A percentile compares a stretch with the other conserved stretches of the same genome.
Evolutionary conservation across 2,329 filamentous ascomycete species (phyloP).

Genomic region (Metarhizium brunneum): DNA sequence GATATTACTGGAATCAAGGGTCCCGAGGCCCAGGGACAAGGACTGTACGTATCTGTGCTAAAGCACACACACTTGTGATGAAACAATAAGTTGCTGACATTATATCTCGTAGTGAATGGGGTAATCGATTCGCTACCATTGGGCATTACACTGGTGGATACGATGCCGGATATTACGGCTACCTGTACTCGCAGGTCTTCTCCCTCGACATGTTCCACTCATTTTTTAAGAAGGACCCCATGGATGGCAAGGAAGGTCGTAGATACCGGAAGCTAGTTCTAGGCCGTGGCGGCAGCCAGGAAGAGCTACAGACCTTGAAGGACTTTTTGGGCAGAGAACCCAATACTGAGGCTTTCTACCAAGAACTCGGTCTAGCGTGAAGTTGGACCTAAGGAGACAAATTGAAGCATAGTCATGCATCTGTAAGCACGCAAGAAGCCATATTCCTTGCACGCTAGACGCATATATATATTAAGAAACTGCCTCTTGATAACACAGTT

Average conservation of each 20-base stretch:
- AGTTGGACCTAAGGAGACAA: neutral
- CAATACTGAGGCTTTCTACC: slow-evolving; percentile 70
- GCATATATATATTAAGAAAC: neutral
- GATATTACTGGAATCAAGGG: slow-evolving; percentile 68
- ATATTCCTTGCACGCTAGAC: neutral
- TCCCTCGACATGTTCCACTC: slow-evolving; percentile 79
- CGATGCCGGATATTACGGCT: slow-evolving; percentile 76
- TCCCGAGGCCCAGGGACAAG: slow-evolving; percentile 54
- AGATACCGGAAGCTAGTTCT: slow-evolving; percentile 71
- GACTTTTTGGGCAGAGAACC: slow-evolving; percentile 72
- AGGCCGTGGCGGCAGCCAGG: slow-evolving; percentile 66
- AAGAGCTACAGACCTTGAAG: slow-evolving; percentile 72
- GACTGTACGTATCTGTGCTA: slow-evolving; percentile 32
- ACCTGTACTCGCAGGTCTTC: slow-evolving; percentile 69
- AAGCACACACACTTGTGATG: neutral
- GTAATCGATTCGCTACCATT: slow-evolving; percentile 70
- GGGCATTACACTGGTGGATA: slow-evolving; percentile 79
- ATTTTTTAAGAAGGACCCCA: slow-evolving; percentile 69
- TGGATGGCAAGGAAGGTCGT: slow-evolving; percentile 65
- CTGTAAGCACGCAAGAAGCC: too few relatives aligned
- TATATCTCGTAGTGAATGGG: slow-evolving; percentile 47
- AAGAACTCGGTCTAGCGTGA: slow-evolving; percentile 51
- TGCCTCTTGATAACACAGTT: neutral
- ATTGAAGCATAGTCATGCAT: neutral
- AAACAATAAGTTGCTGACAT: slow-evolving; percentile 16